Percentiles rank a stretch among this genome's conserved stretches.
phyloP scores from a whole-genome alignment of 1,284 basidiomycete genomes.

The Waitea zeae region DNA sequence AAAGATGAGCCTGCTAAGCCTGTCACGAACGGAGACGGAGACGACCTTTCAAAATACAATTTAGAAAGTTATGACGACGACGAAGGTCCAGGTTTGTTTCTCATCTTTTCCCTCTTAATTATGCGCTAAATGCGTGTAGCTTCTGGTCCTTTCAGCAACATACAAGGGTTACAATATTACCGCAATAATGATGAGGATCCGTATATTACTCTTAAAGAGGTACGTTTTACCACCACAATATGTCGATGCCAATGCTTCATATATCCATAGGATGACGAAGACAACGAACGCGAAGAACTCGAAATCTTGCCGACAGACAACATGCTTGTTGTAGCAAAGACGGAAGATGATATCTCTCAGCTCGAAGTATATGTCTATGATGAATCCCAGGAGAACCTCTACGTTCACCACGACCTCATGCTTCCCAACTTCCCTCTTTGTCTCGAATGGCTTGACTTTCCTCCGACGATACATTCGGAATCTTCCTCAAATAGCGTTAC shows the following conservation, averaged over 20 bases:
- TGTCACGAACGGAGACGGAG: slow-evolving; percentile 28
- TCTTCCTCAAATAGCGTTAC: slow-evolving; percentile 20
- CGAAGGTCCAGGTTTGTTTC: slow-evolving; percentile 38
- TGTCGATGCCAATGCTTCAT: background rate
- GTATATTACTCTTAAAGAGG: slow-evolving; percentile 92
- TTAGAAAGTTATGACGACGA: slow-evolving; percentile 92
- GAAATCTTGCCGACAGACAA: slow-evolving; percentile 87
- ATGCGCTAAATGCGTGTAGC: slow-evolving; percentile 21
- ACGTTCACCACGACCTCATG: slow-evolving; percentile 96
- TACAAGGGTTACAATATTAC: slow-evolving; percentile 90
- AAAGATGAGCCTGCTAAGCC: too few species aligned
- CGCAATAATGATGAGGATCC: slow-evolving; percentile 90
- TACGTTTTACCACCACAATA: slow-evolving; percentile 16
- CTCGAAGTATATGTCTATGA: slow-evolving; percentile 94
- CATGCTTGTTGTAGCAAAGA: slow-evolving; percentile 85
- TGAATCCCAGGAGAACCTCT: slow-evolving; percentile 83
- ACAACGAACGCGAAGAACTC: slow-evolving; percentile 79
- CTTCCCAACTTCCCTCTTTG: slow-evolving; percentile 96
- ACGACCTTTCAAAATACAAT: slow-evolving; percentile 85
- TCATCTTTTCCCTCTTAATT: too few species aligned
- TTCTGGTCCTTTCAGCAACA: slow-evolving; percentile 85
- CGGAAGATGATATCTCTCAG: slow-evolving; percentile 93
- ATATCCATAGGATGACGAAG: slow-evolving; percentile 44
- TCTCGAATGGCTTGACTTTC: slow-evolving; percentile 97
- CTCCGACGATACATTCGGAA: slow-evolving; percentile 51